phyloP scores from a whole-genome alignment of 2,329 filamentous ascomycete species.

The Pyrenochaeta sp. region DNA sequence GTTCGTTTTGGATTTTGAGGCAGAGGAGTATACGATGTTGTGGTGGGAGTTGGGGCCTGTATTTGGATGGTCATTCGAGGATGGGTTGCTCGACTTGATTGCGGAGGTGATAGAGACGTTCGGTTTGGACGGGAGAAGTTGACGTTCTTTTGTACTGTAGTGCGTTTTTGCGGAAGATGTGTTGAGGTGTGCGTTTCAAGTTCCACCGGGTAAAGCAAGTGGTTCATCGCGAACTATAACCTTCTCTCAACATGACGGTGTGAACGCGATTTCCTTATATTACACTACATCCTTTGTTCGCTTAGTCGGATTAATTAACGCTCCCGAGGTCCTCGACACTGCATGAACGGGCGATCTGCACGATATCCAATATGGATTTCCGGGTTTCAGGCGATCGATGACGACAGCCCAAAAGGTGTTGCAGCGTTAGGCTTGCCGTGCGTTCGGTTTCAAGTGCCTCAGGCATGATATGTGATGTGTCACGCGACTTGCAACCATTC shows the following conservation, averaged over 20 bases:
- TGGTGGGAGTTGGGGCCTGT: constrained; percentile 9
- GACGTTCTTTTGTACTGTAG: constrained; percentile 5
- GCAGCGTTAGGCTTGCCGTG: not conserved
- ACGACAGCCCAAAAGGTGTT: not conserved
- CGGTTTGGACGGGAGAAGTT: constrained; percentile 19
- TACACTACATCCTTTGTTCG: not conserved
- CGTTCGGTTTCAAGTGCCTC: not conserved
- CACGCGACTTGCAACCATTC: not conserved
- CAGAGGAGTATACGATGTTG: constrained; percentile 2
- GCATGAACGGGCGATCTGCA: not conserved
- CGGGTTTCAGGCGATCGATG: not conserved
- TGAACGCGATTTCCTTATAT: not conserved
- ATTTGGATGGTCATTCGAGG: constrained; percentile 1
- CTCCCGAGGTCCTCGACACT: too few relatives aligned
- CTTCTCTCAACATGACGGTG: not conserved
- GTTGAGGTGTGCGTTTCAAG: constrained; percentile 1
- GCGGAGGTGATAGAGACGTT: not conserved
- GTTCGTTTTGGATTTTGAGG: not conserved
- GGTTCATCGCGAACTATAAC: not conserved
- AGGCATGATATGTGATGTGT: not conserved
- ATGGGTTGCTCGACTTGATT: not conserved
- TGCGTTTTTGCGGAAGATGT: constrained; percentile 14
- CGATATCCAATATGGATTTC: not conserved
- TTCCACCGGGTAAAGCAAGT: constrained; percentile 24
- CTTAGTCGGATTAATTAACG: not conserved